Evolutionary conservation across 805 yeast species (phyloP).

Genomic region (Nakazawaea populi): DNA sequence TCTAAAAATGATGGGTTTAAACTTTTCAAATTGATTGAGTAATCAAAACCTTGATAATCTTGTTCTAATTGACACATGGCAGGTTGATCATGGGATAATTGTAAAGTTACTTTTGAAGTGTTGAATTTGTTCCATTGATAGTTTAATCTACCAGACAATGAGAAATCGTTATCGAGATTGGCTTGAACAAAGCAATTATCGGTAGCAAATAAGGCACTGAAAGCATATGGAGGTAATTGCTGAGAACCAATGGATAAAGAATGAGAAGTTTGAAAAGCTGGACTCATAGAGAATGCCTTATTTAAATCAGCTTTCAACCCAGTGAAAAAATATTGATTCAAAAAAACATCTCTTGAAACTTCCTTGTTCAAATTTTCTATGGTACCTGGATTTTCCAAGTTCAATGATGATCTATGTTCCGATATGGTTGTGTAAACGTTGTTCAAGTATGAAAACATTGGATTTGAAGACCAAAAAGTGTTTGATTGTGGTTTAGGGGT

Average conservation of each 20-base stretch:
- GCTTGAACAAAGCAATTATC: slow-evolving; percentile 88
- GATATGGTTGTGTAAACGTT: slow-evolving; percentile 67
- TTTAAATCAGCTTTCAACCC: slow-evolving; percentile 95
- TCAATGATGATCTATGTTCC: slow-evolving; percentile 76
- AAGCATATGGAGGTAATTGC: slow-evolving; percentile 83
- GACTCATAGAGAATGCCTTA: slow-evolving; percentile 85
- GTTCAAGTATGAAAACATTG: slow-evolving; percentile 72
- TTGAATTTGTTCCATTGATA: slow-evolving; percentile 82
- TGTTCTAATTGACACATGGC: slow-evolving; percentile 95
- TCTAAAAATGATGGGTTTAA: slow-evolving; percentile 80
- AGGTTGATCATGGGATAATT: slow-evolving; percentile 84
- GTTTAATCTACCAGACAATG: slow-evolving; percentile 84
- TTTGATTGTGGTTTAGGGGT: slow-evolving; percentile 46
- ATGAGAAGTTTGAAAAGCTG: slow-evolving; percentile 95
- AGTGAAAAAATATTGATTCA: slow-evolving; percentile 84
- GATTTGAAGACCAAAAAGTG: slow-evolving; percentile 76
- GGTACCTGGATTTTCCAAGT: slow-evolving; percentile 89
- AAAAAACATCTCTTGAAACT: slow-evolving; percentile 88
- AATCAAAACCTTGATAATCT: slow-evolving; percentile 87
- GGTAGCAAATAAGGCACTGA: slow-evolving; percentile 82
- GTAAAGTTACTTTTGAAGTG: slow-evolving; percentile 80
- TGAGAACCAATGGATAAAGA: slow-evolving; percentile 85
- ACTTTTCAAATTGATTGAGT: slow-evolving; percentile 82
- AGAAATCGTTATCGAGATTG: slow-evolving; percentile 79
- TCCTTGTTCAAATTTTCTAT: slow-evolving; percentile 91